Percentiles rank a stretch among this genome's conserved stretches.
phyloP scores from a whole-genome alignment of 2,329 filamentous ascomycete species.

The Diplodia mutila region DNA sequence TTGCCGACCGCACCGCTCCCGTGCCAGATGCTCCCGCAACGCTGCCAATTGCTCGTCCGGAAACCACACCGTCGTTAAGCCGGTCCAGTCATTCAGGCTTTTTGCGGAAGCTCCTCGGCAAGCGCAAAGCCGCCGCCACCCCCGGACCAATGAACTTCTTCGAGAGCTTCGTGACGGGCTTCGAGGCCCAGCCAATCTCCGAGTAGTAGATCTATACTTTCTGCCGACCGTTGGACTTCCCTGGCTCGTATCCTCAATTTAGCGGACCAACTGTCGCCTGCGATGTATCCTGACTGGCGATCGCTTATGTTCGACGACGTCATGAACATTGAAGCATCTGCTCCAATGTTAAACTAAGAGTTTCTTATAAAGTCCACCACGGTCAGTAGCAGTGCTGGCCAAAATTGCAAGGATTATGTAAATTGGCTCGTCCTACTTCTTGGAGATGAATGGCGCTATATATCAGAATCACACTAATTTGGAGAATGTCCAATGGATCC shows the following conservation, averaged over 20 bases:
- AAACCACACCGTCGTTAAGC: neutral
- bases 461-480: neutral
- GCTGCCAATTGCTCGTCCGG: neutral
- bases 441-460: neutral
- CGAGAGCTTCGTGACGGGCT: neutral
- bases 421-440: neutral
- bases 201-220: neutral
- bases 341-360: neutral
- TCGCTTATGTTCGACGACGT: neutral
- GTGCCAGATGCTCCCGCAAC: neutral
- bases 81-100: neutral
- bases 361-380: neutral
- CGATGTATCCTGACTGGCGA: neutral
- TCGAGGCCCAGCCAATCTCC: neutral
- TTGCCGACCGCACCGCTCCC: neutral
- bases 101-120: neutral
- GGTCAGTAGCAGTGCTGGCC: neutral
- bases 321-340: neutral
- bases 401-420: neutral
- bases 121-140: neutral
- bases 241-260: neutral
- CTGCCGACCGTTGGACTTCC: neutral
- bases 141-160: neutral
- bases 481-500: neutral
- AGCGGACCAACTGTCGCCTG: neutral